A percentile compares a stretch with the other conserved stretches of the same genome.
Conservation (phyloP, 2,329 filamentous ascomycete genomes). For the Capronia americana region DNA sequence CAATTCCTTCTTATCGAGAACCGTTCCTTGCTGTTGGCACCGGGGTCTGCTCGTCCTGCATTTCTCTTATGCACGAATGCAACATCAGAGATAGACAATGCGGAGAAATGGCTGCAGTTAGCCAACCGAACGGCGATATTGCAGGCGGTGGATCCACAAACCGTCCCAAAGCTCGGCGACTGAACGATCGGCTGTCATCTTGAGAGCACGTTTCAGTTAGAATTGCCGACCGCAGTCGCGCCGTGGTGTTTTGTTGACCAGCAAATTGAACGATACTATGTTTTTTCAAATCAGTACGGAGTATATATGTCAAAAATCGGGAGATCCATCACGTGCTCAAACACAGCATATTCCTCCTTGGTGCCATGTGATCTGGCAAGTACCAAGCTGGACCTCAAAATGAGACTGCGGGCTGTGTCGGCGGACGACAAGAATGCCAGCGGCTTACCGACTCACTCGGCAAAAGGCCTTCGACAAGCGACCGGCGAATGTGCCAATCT, state of each 20-base stretch:
- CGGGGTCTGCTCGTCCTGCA: slow-evolving; percentile 6
- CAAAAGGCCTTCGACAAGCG: not conserved
- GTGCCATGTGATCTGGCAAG: not conserved
- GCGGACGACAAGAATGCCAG: not conserved
- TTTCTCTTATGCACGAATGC: slow-evolving; percentile 11
- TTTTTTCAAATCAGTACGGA: not conserved
- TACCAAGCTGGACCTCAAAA: not conserved
- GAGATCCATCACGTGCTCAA: not conserved
- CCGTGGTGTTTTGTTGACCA: not conserved
- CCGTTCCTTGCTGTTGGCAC: not conserved
- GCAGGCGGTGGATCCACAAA: not conserved
- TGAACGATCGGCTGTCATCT: not conserved
- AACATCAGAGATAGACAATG: not conserved
- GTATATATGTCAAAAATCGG: not conserved
- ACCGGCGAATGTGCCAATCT: not conserved
- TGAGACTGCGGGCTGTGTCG: not conserved
- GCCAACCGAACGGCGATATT: not conserved
- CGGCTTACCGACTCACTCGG: not conserved
- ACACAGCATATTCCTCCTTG: not conserved
- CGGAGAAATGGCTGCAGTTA: slow-evolving; percentile 2
- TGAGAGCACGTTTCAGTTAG: not conserved
- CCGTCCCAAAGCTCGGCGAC: not conserved
- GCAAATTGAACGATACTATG: not conserved
- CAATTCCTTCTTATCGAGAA: slow-evolving; percentile 6
- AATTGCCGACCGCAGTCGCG: not conserved